phyloP scores from a whole-genome alignment of 2,329 filamentous ascomycete genomes.

The Microsporum audouinii region DNA sequence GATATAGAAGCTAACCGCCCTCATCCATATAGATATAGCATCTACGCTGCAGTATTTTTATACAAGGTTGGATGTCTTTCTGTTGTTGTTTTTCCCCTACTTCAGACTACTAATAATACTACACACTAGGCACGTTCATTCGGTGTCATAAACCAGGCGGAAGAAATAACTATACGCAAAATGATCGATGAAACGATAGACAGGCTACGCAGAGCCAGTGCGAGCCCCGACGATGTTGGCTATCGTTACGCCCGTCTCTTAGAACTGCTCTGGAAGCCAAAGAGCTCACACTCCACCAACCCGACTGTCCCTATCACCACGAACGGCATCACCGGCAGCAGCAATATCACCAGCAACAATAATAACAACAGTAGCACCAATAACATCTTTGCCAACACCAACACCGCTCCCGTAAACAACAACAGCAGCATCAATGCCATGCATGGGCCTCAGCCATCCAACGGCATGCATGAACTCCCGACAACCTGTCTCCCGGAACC shows the following conservation, averaged over 20 bases:
- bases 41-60: constrained; percentile 54
- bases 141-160: constrained; percentile 46
- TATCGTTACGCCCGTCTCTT: constrained; percentile 51
- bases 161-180: constrained; percentile 45
- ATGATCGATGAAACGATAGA: constrained; percentile 49
- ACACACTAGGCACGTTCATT: constrained; percentile 42
- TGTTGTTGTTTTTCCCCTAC: not conserved
- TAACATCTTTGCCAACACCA: not conserved
- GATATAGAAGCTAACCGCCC: constrained; percentile 3
- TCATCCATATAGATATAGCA: constrained; percentile 31
- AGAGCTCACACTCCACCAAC: constrained; percentile 14
- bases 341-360: constrained; percentile 4
- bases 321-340: not conserved
- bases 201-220: constrained; percentile 47
- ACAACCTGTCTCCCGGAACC: constrained; percentile 27
- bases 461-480: constrained; percentile 13
- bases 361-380: constrained; percentile 7
- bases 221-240: constrained; percentile 48
- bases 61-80: constrained; percentile 42
- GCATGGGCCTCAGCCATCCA: not conserved
- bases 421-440: constrained; percentile 10
- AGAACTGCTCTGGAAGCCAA: constrained; percentile 48
- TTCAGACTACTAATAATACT: not conserved
- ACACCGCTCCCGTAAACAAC: not conserved
- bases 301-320: constrained; percentile 13